Base-by-base conservation (phyloP, 805 yeast species). In the Cyberlindnera japonica region DNA sequence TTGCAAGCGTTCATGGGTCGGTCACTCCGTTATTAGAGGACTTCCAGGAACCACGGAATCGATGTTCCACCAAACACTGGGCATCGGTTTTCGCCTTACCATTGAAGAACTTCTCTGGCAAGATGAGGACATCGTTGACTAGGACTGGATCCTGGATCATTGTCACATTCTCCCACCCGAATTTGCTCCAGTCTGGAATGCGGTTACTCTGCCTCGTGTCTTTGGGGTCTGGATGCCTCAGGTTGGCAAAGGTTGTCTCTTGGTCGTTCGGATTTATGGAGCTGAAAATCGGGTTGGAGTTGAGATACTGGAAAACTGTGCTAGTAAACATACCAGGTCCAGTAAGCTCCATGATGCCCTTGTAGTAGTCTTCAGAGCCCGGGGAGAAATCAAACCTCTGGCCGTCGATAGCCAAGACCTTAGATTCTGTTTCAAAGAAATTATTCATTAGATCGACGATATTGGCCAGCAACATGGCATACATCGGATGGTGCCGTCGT, bases 401-500 rank as follows among this genome's bases (percentile, higher is more conserved):
- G 34, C 68, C 61, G 12, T 45, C 49, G 23, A 49, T 35, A 3
- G 42, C 37, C 28, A 48, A 37, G 5, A 42, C 62, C 21, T 62
- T 55, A 1, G 63, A 63, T 3, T 61, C 53, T 8, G 10, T 3
- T 21, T 54, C 48, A 30, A 65, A 61, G 33, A 72, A 54, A 16
- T 69, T 62, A 39, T 74, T 60, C 9, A 81, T 75, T 17, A 65
- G 58, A 37, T 75, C 76, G 2, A 74, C 75, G 46, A 79, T 77
- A 40, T 62, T 64, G 6, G 77, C 70, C 42, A 79, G 73, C 33
- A 76, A 54, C 48, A 75, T 77, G 37, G 79, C 68, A 46, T 76
- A 65, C 19, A 78, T 62, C 11, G 83, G 83, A 56, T 79, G 84
- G 25, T 80, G 75, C 6, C 79, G 75, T 51, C 74, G 77, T 18